Base-by-base conservation (phyloP, 1,139 yeast species). In the Candida tunisiensis region DNA sequence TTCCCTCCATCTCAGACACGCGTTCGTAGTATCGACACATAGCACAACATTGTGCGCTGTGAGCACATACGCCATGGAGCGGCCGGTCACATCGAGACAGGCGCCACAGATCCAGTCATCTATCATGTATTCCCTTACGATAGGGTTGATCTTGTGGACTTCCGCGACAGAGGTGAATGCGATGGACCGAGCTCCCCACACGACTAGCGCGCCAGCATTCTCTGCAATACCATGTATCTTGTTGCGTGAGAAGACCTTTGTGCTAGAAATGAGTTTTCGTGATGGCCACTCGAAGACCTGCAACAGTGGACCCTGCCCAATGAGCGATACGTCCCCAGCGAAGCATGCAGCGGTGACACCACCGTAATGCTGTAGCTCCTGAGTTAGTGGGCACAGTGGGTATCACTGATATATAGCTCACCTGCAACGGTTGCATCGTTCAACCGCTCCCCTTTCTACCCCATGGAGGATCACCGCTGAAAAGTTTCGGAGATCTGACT, bases 1-100 rank as follows among this genome's bases (percentile, higher is more conserved):
- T 19, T 60, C 57, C 14, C 59, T 62, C 8, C 56, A 55, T 1
- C 51, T 32, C 0, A 73, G 40, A 5, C 42, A 36, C 17, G 45
- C 41, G 25, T 33, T 15, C n/a, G 24, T 19, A 3, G 63, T 29
- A 28, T 65, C 65, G 4, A 73, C 45, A 15, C 60, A 49, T 24
- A 71, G 50, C 2, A 88, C 67, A 21, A 67, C 63, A 45, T 88
- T 85, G 46, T 85, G 95, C 2, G 95, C 80, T 0, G 85, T 80
- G 31, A 83, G 59, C 15, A 80, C 42, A 37, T 66, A 67, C 1
- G 40, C 18, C 16, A 24, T 18, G 2, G n/a, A n/a, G n/a, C 22
- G 15, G 11, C 65, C 40, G 3, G 53, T 45, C 15, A 46, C 34
- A 28, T 55, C 51, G 38, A 77, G 72, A 28, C 62, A 70, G 10